phyloP scores from a whole-genome alignment of 306 rosid genomes.

The Argentina anserina region DNA sequence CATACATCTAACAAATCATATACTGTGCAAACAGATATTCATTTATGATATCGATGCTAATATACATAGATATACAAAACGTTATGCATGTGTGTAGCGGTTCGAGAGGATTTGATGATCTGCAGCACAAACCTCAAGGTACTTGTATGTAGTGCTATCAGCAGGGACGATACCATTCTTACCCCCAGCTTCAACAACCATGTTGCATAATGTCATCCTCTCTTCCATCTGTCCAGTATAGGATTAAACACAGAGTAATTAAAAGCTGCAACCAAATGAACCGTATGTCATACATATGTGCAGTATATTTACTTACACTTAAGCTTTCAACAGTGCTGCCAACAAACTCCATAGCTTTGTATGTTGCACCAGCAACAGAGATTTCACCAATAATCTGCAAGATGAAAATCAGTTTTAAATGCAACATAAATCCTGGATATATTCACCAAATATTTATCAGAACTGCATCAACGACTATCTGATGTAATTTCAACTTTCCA shows the following conservation, averaged over 20 bases:
- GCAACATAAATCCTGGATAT: not conserved
- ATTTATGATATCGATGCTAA: not conserved
- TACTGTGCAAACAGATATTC: not conserved
- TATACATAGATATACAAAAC: not conserved
- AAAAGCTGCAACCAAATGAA: slow-evolving; percentile 2
- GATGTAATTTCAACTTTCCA: not conserved
- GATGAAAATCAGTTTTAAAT: slow-evolving; percentile 10
- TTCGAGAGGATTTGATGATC: not conserved
- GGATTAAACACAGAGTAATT: not conserved
- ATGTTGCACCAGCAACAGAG: slow-evolving; percentile 84
- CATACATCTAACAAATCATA: not conserved
- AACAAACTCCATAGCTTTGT: slow-evolving; percentile 91
- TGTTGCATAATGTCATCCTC: slow-evolving; percentile 90
- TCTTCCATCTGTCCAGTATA: slow-evolving; percentile 70
- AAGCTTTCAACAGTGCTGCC: slow-evolving; percentile 87
- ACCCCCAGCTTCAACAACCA: slow-evolving; percentile 96
- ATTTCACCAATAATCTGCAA: slow-evolving; percentile 91
- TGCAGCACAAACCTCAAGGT: slow-evolving; percentile 67
- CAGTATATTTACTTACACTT: slow-evolving; percentile 43
- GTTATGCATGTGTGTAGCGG: not conserved
- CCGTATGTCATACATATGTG: not conserved
- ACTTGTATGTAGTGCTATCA: slow-evolving; percentile 77
- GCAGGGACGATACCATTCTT: slow-evolving; percentile 86
- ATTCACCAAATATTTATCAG: not conserved
- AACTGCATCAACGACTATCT: not conserved